Base-by-base conservation (phyloP, 768 basidiomycete species). In the Serendipita indica region DNA sequence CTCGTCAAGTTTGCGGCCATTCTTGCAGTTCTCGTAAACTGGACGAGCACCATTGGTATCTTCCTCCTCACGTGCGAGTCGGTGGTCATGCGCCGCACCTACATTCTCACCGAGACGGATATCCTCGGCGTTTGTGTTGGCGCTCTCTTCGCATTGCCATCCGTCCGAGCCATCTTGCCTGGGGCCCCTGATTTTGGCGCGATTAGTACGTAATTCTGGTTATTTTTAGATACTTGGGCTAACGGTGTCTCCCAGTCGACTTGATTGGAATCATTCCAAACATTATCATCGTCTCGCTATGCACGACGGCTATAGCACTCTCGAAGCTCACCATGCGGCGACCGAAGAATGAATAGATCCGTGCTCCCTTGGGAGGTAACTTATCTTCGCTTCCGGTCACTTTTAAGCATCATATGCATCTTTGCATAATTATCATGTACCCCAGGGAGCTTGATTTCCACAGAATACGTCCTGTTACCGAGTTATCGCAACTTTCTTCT, bases 1-100 rank as follows among this genome's bases (percentile, higher is more conserved):
- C 30, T 54, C 10, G 49, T 54, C 49, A 54, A 27, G n/a, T 54
- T 54, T n/a, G 49, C 49, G 16, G 49, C 49, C 10, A 54, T 54
- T 25, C 22, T 54, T 28, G 49, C 49, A 10, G 20, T 54, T 7
- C 7, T 54, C 22, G 49, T 54, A 7, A 54, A 54, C 30, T 54
- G 49, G 49, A 27, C 30, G 22, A 54, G 20, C 30, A 54, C 49
- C 10, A 32, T 32, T 27, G 49, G 22, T n/a, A 54, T 54, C 30
- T 54, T 54, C 49, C 22, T 54, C 10, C 22, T 54, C 4, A 54
- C 49, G 3, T 25, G 49, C 22, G 49, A 54, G 30, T 18, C 49
- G 16, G 49, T 54, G 20, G 30, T 54, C 49, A 54, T 54, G 49
- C 49, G 22, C 22, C 20, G 49, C 10, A 7, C 30, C 5, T 28